phyloP scores from a whole-genome alignment of 345 rosid genomes.

The Erysimum cheiranthoides region DNA sequence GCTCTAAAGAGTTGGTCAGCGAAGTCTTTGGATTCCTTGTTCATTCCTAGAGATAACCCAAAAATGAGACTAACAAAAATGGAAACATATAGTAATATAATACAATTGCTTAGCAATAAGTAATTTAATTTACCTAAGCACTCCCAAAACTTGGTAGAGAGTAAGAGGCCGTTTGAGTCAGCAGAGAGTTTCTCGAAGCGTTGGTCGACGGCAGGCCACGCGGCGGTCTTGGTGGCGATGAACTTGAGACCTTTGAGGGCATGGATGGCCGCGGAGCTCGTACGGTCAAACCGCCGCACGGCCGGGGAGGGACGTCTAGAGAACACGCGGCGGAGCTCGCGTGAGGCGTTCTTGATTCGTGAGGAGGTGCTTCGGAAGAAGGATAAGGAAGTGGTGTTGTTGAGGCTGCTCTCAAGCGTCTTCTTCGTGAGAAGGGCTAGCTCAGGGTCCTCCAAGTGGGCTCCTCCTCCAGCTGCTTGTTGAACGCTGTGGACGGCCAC shows the following conservation, averaged over 20 bases:
- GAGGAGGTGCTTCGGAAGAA: constrained; percentile 72
- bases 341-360: constrained; percentile 71
- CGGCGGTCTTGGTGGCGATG: constrained; percentile 66
- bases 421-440: constrained; percentile 66
- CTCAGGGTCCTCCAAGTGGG: constrained; percentile 64
- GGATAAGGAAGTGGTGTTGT: constrained; percentile 53
- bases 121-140: constrained; percentile 63
- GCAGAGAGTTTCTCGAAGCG: constrained; percentile 64
- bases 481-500: constrained; percentile 93
- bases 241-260: constrained; percentile 92
- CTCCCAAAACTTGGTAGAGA: constrained; percentile 68
- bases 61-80: neutral
- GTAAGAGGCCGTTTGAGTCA: constrained; percentile 61
- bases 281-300: constrained; percentile 58
- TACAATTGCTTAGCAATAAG: neutral
- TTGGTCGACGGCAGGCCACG: constrained; percentile 74
- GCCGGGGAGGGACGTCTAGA: constrained; percentile 55
- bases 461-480: constrained; percentile 54
- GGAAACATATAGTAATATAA: neutral
- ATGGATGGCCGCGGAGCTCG: constrained; percentile 73
- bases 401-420: constrained; percentile 59
- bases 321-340: constrained; percentile 74
- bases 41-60: constrained; percentile 60
- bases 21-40: constrained; percentile 83
- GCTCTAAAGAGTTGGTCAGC: constrained; percentile 80